phyloP scores from a whole-genome alignment of 106 monocot species.

The Allium sativum region DNA sequence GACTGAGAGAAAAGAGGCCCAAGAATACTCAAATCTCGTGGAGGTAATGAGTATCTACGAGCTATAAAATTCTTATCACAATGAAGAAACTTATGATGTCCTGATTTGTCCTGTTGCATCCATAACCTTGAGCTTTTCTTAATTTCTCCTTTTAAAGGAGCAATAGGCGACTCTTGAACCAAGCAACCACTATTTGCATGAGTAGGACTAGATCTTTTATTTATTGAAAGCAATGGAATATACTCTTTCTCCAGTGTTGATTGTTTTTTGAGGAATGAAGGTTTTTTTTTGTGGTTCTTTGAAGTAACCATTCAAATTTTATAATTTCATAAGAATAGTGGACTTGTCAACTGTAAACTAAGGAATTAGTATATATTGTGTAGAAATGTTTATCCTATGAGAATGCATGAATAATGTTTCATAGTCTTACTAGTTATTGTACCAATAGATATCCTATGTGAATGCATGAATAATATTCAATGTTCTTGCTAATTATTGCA shows the following conservation, averaged over 20 bases:
- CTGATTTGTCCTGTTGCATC: slow-evolving; percentile 58
- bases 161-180: neutral
- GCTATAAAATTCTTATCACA: slow-evolving; percentile 73
- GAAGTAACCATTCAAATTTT: neutral
- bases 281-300: neutral
- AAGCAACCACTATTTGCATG: neutral
- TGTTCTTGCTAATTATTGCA: too few species aligned
- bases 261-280: slow-evolving; percentile 3
- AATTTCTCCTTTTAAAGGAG: slow-evolving; percentile 4
- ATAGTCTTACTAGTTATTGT: too few species aligned
- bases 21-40: slow-evolving; percentile 77
- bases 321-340: too few species aligned
- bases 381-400: too few species aligned
- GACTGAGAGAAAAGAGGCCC: slow-evolving; percentile 86
- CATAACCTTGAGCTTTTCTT: slow-evolving; percentile 62
- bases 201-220: too few species aligned
- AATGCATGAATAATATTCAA: too few species aligned
- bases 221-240: too few species aligned
- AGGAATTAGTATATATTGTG: too few species aligned
- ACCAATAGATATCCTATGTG: too few species aligned
- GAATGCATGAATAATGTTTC: too few species aligned
- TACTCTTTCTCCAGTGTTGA: neutral
- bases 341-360: too few species aligned
- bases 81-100: slow-evolving; percentile 54
- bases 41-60: slow-evolving; percentile 36